Conservation (phyloP, 805 yeast genomes). For the Saccharomycopsis fodiens region DNA sequence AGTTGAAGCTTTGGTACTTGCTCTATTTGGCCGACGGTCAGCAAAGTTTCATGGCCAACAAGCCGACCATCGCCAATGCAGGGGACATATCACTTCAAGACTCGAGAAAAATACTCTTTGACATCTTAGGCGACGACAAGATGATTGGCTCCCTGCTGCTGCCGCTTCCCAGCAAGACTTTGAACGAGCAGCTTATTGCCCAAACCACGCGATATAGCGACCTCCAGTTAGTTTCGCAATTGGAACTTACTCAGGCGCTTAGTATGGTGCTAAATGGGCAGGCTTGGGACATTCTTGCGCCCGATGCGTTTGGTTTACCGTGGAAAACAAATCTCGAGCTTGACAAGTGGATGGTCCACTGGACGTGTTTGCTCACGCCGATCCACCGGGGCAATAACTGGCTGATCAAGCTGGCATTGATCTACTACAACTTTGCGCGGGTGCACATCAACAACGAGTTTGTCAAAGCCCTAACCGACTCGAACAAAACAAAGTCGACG, state of each 20-base stretch:
- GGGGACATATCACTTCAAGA: constrained; percentile 19
- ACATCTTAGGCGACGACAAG: constrained; percentile 3
- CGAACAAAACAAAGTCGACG: background rate
- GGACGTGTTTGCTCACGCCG: constrained; percentile 65
- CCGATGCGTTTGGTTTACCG: constrained; percentile 58
- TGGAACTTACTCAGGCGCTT: constrained; percentile 62
- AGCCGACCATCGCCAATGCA: constrained; percentile 45
- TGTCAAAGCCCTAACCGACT: constrained; percentile 26
- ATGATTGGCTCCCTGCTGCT: constrained; percentile 4
- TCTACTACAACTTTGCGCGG: constrained; percentile 67
- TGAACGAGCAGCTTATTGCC: constrained; percentile 21
- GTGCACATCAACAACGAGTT: constrained; percentile 56
- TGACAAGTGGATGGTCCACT: constrained; percentile 74
- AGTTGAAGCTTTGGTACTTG: constrained; percentile 58
- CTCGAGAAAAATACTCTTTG: constrained; percentile 35
- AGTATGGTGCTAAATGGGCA: constrained; percentile 48
- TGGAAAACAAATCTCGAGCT: constrained; percentile 58
- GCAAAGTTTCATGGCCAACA: constrained; percentile 52
- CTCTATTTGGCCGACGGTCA: constrained; percentile 62
- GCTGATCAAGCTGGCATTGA: constrained; percentile 63
- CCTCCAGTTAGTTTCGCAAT: constrained; percentile 57
- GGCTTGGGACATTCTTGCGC: constrained; percentile 55
- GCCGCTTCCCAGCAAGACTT: constrained; percentile 19
- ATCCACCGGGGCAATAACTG: constrained; percentile 43
- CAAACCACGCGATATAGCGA: constrained; percentile 32